Evolutionary conservation across 2,329 filamentous ascomycete genomes (phyloP), one percentile per base, ranked within the genome.

Genomic region (Ophiostoma sp.): DNA sequence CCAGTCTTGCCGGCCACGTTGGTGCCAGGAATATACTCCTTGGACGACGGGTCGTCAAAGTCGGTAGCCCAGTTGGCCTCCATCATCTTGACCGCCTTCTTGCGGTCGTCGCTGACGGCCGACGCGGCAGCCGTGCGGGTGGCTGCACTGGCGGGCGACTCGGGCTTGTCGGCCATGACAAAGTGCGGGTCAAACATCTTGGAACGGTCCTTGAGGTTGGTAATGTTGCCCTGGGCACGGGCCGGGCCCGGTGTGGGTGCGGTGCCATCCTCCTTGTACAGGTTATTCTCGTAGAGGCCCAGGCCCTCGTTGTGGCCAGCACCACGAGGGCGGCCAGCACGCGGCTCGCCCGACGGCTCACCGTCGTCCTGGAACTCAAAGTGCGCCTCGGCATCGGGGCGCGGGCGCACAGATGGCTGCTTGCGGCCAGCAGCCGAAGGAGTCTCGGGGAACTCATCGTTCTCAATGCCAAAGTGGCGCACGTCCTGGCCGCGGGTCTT

Each of bases 311-410:
- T 93, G 71, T 88, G 85, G 52, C 80, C 83, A n/a, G 83, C 79
- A 64, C 86, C 87, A 70, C 83, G 84, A 68, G 83, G 83, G 67
- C 79, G 79, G 68, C 79, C 76, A 67, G 79, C 76, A 68, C 83
- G 83, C 62, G 81, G 80, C 69, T 84, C 82, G 8, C 81, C 83
- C 20, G 83, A 80, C 67, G 86, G 86, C 44, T 85, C 85, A 67
- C 87, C 88, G 70, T 94, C 89, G 77, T 98, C 94, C 69, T 87
- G 83, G 76, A 97, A 86, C 72, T 95, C 89, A 77, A 97, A 97
- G 79, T 98, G 93, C 1, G 88, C 81, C 77, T 94, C 89, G 23
- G 90, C 89, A 75, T 96, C 92, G 60, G 89, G 91, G 72, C 94
- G 91, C 52, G 90, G 85, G 77, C 90, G 90, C 75, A 84, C 81